A percentile compares a stretch with the other conserved stretches of the same genome.
Evolutionary conservation across 1,139 yeast species (phyloP).

Genomic region (Hanseniaspora gamundiae): DNA sequence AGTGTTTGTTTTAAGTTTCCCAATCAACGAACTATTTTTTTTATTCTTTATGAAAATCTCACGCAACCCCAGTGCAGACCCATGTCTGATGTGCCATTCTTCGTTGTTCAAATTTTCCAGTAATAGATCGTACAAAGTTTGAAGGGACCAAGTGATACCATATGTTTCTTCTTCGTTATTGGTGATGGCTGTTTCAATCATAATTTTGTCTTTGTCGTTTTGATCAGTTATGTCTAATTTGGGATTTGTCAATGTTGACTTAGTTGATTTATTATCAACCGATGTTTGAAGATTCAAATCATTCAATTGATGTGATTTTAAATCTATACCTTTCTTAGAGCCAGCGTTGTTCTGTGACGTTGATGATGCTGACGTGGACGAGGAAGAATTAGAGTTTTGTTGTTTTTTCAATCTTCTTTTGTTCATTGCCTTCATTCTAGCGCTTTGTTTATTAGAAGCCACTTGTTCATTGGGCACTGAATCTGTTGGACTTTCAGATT

Average conservation of each 20-base stretch:
- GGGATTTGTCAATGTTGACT: slow-evolving; percentile 16
- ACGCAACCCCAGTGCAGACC: slow-evolving; percentile 85
- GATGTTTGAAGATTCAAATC: slow-evolving; percentile 10
- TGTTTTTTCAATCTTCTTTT: slow-evolving; percentile 79
- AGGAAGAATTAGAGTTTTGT: too few relatives aligned
- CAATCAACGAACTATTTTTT: slow-evolving; percentile 79
- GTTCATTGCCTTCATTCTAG: slow-evolving; percentile 88
- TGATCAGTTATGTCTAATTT: slow-evolving; percentile 61
- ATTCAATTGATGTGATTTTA: slow-evolving; percentile 1
- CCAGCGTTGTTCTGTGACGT: slow-evolving; percentile 13
- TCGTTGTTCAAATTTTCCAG: slow-evolving; percentile 74
- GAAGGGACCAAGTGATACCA: slow-evolving; percentile 87
- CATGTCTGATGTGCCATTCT: slow-evolving; percentile 92
- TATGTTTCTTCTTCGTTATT: slow-evolving; percentile 70
- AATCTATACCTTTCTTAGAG: background rate
- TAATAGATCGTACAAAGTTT: slow-evolving; percentile 86
- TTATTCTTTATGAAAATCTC: slow-evolving; percentile 48
- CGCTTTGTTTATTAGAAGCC: slow-evolving; percentile 23
- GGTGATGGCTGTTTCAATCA: slow-evolving; percentile 67
- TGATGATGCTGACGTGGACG: too few relatives aligned
- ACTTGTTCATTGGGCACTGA: too few relatives aligned
- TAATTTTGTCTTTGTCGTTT: slow-evolving; percentile 59
- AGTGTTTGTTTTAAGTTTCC: slow-evolving; percentile 58
- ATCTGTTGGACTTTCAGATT: slow-evolving; percentile 5
- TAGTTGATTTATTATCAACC: slow-evolving; percentile 5